Evolutionary conservation across 257 asterid genomes (phyloP).

Genomic region (Solanum arcanum): DNA sequence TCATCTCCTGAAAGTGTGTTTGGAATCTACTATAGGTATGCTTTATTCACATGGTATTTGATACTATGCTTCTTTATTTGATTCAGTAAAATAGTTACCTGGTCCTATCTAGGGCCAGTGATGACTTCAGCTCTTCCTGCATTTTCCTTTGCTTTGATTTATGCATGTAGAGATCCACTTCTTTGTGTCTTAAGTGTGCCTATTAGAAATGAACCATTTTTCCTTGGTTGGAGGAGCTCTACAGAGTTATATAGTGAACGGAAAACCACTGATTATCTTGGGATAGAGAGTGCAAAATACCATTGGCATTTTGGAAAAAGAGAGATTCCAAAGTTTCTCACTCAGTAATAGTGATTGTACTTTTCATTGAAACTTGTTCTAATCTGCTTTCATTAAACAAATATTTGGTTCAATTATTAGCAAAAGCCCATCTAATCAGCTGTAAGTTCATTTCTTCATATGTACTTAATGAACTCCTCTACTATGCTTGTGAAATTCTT

Average conservation of each 20-base stretch:
- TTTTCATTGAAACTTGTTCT: neutral
- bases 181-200: neutral
- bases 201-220: neutral
- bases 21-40: constrained; percentile 58
- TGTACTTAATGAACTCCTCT: neutral
- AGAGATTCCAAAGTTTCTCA: neutral
- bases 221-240: neutral
- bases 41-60: neutral
- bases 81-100: neutral
- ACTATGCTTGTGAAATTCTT: neutral
- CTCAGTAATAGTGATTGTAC: neutral
- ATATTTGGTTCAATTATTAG: neutral
- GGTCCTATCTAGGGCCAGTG: neutral
- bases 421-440: neutral
- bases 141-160: neutral
- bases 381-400: neutral
- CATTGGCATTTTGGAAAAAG: neutral
- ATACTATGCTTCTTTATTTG: neutral
- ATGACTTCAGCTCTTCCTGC: neutral
- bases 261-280: neutral
- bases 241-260: neutral
- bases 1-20: constrained; percentile 47
- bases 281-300: neutral
- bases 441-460: neutral
- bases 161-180: neutral